These are phyloP conservation scores for grape (Vitis vinifera) DNA, from an alignment of 164 flowering plant genomes.

Conservation along the genomic window DNA sequence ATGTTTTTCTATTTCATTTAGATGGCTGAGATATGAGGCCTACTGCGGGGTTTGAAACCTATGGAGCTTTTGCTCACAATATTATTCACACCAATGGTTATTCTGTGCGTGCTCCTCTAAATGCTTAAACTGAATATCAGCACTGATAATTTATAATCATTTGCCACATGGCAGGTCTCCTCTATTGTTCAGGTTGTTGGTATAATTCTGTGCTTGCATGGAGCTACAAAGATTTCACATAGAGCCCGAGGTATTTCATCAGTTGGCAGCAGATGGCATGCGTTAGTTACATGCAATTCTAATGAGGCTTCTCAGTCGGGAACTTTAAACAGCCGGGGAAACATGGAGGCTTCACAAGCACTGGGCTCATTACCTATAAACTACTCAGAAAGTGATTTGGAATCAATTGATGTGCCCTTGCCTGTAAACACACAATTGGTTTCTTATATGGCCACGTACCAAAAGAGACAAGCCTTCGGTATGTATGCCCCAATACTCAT, in stretches of 20 bases:
- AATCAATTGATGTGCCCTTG: slow-evolving; percentile 19
- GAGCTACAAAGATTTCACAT: slow-evolving; percentile 66
- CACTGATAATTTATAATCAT: neutral
- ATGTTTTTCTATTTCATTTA: too few relatives aligned
- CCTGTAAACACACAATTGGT: slow-evolving; percentile 20
- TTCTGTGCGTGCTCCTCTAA: too few relatives aligned
- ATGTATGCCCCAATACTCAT: neutral
- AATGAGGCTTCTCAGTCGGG: slow-evolving; percentile 32
- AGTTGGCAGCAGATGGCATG: slow-evolving; percentile 71
- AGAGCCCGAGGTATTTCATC: slow-evolving; percentile 67
- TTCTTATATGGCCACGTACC: slow-evolving; percentile 20
- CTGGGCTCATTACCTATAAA: slow-evolving; percentile 6
- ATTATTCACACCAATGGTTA: too few relatives aligned
- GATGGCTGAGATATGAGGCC: too few relatives aligned
- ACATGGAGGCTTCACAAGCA: slow-evolving; percentile 7
- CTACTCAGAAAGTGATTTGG: slow-evolving; percentile 29
- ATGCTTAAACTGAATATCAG: too few relatives aligned
- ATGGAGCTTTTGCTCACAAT: too few relatives aligned
- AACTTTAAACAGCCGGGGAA: slow-evolving; percentile 29
- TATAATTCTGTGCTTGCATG: slow-evolving; percentile 53
- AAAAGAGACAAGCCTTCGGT: slow-evolving; percentile 31
- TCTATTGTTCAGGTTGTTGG: slow-evolving; percentile 70
- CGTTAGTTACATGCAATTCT: slow-evolving; percentile 45
- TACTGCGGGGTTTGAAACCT: too few relatives aligned
- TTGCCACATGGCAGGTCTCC: slow-evolving; percentile 39